Evolutionary conservation across 495 filamentous ascomycete species (phyloP).

Genomic region (Annulohypoxylon moriforme): DNA sequence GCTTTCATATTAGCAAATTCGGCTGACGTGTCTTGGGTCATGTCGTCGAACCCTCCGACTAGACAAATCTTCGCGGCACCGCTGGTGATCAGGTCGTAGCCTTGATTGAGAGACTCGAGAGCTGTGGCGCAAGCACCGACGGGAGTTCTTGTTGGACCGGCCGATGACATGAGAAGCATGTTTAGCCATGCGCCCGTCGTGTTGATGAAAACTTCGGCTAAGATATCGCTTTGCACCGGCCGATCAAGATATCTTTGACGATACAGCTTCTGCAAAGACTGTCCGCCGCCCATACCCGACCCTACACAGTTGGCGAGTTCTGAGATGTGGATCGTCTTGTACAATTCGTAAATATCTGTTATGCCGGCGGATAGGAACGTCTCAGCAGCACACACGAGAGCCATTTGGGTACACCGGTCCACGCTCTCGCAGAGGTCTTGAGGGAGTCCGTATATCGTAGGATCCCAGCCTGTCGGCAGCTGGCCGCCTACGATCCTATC

Average conservation of each 20-base stretch:
- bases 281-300: constrained; percentile 93
- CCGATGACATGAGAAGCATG: constrained; percentile 95
- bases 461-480: constrained; percentile 95
- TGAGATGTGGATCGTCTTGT: constrained; percentile 96
- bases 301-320: constrained; percentile 98
- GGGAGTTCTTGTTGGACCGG: constrained; percentile 96
- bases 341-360: constrained; percentile 98
- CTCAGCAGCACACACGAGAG: constrained; percentile 91
- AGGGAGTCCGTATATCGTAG: constrained; percentile 89
- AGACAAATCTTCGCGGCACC: constrained; percentile 97
- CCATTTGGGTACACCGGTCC: constrained; percentile 92
- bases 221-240: constrained; percentile 95
- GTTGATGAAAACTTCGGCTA: constrained; percentile 99
- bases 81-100: constrained; percentile 95
- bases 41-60: constrained; percentile 98
- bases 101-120: constrained; percentile 95
- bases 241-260: constrained; percentile 94
- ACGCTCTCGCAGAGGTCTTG: constrained; percentile 97
- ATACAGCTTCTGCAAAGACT: constrained; percentile 93
- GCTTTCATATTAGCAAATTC: constrained; percentile 99
- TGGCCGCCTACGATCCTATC: constrained; percentile 97
- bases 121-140: constrained; percentile 97
- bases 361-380: constrained; percentile 91
- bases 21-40: constrained; percentile 97
- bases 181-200: constrained; percentile 99